phyloP scores from a whole-genome alignment of 257 asterid genomes.

The Galeopsis tetrahit region DNA sequence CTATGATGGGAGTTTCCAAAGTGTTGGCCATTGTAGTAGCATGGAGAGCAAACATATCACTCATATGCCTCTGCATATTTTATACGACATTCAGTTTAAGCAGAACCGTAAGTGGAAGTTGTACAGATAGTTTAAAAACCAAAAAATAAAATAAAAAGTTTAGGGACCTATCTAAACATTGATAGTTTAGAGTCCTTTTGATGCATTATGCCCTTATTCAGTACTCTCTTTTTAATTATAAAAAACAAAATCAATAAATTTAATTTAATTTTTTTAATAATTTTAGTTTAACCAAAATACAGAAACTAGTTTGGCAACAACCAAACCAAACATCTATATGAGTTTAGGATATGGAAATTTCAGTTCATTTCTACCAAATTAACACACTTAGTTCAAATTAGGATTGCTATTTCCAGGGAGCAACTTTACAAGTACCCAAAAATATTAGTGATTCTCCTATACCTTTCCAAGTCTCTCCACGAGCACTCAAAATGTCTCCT shows the following conservation, averaged over 20 bases:
- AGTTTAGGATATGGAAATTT: not conserved
- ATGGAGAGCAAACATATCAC: constrained; percentile 92
- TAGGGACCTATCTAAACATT: no score
- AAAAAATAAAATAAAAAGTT: no score
- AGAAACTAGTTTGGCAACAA: not conserved
- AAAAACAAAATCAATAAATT: no score
- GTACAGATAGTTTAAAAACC: constrained; percentile 2
- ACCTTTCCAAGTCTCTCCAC: not conserved
- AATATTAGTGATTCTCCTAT: not conserved
- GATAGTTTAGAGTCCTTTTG: no score
- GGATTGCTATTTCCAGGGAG: not conserved
- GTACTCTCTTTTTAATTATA: no score
- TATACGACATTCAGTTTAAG: constrained; percentile 25
- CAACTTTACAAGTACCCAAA: not conserved
- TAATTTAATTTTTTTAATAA: not conserved
- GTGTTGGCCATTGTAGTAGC: constrained; percentile 90
- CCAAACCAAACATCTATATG: not conserved
- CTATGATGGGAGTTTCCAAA: constrained; percentile 83
- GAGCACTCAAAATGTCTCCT: constrained; percentile 1
- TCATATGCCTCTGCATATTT: constrained; percentile 79
- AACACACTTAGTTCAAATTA: not conserved
- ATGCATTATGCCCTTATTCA: no score
- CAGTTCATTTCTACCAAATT: not conserved
- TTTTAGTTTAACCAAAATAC: not conserved
- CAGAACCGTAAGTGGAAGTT: constrained; percentile 6